These are phyloP conservation scores for Claviceps monticola DNA, from an alignment of 2,329 filamentous ascomycete species.

Conservation along the genomic window DNA sequence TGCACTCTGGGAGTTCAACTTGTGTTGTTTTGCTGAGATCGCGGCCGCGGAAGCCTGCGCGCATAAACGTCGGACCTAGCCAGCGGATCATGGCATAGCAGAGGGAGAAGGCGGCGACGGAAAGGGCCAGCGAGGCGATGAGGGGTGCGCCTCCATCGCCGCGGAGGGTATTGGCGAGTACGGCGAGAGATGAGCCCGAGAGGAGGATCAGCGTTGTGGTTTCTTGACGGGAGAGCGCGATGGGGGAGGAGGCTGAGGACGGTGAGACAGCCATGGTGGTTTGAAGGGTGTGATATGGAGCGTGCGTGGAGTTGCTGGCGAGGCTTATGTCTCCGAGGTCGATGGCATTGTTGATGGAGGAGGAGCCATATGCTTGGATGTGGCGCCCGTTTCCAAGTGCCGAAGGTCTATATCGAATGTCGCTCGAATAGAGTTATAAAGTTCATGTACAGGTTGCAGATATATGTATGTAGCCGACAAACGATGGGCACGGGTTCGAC, in stretches of 20 bases:
- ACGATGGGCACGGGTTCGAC: too few species aligned
- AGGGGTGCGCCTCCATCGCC: conserved; percentile 72
- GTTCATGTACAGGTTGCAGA: too few species aligned
- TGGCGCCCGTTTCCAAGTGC: background rate
- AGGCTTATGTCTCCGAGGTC: background rate
- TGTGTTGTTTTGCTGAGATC: conserved; percentile 64
- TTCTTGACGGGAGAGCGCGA: conserved; percentile 36
- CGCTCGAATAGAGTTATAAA: too few species aligned
- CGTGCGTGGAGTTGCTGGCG: background rate
- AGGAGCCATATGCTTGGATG: background rate
- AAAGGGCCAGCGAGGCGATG: conserved; percentile 76
- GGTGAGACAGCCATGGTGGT: conserved; percentile 1
- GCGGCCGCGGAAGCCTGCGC: conserved; percentile 74
- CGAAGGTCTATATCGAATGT: too few species aligned
- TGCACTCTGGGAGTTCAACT: conserved; percentile 80
- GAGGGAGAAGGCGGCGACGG: conserved; percentile 67
- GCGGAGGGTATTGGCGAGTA: conserved; percentile 69
- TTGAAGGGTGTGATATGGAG: background rate
- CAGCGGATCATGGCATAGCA: conserved; percentile 82
- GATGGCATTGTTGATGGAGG: background rate
- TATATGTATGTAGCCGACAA: too few species aligned
- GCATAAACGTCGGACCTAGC: conserved; percentile 82
- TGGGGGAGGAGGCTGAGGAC: conserved; percentile 12
- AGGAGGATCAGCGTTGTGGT: conserved; percentile 46
- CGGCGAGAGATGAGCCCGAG: conserved; percentile 52